Evolutionary conservation across 2,329 filamentous ascomycete genomes (phyloP), one percentile per base, ranked within the genome.

Genomic region (Clonostachys solani): DNA sequence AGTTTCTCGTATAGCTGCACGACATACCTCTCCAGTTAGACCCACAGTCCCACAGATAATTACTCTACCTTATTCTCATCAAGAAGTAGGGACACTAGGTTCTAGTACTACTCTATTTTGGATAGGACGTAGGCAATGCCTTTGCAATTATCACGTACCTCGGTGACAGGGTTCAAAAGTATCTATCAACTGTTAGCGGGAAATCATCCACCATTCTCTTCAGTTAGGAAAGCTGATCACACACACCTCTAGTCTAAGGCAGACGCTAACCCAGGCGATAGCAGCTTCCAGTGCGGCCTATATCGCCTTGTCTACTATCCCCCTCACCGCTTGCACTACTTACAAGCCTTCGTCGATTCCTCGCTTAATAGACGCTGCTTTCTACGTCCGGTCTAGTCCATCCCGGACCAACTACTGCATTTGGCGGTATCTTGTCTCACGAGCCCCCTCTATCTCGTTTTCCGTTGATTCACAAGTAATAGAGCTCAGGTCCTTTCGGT

Each of bases 31-130:
- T 66, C 53, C 5, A 71, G 45, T 23, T 58, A 43, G n/a, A 6
- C 15, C 38, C 51, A 47, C 13, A 64, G 37, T n/a, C 19, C 35
- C 16, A 47, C 6, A 9, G 43, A 41, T 13, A 50, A 49, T 35
- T 47, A 12, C 2, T 46, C 45, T 17, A 44, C 48, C 19, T 29
- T 47, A n/a, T 59, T 42, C 49, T 46, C 33, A 9, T 60, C 48
- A 16, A 65, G 51, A n/a, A 67, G 52, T 7, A 57, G 53, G 19
- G 49, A 49, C 6, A 57, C 55, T 33, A 67, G 49, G 18, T 50
- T 49, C 50, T 58, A 66, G 50, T 70, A 69, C 66, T 62, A 69
- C 5, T 67, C 55, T 59, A 68, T 69, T 35, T 58, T 58, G 4
- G 53, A 55, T 13, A 63, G 40, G 35, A 71, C 58, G 38, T 69